Evolutionary conservation across 2,329 filamentous ascomycete species (phyloP).

Genomic region (Trichoderma sp.): DNA sequence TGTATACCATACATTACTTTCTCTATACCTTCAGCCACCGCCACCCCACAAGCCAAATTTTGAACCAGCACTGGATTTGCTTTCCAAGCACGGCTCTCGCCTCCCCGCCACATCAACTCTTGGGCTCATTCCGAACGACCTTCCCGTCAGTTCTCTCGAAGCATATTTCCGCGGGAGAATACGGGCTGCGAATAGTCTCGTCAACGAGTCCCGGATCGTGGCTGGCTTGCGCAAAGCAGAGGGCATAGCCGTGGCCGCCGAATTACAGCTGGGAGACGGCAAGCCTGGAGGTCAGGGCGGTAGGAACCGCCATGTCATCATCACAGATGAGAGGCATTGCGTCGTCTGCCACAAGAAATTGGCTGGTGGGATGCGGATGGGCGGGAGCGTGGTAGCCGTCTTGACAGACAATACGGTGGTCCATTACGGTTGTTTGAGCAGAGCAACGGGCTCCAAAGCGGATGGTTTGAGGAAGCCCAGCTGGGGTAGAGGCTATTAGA

Average conservation of each 20-base stretch:
- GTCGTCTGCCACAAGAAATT: slow-evolving; percentile 91
- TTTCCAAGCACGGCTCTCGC: slow-evolving; percentile 90
- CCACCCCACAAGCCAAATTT: slow-evolving; percentile 69
- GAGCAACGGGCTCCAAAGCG: slow-evolving; percentile 40
- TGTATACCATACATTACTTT: slow-evolving; percentile 88
- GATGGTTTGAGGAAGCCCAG: slow-evolving; percentile 33
- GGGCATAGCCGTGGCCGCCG: slow-evolving; percentile 71
- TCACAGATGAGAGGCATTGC: slow-evolving; percentile 86
- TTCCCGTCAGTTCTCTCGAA: slow-evolving; percentile 76
- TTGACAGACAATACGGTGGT: slow-evolving; percentile 79
- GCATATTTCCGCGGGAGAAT: slow-evolving; percentile 92
- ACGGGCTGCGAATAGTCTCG: slow-evolving; percentile 74
- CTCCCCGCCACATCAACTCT: slow-evolving; percentile 85
- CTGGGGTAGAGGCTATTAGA: slow-evolving; percentile 39
- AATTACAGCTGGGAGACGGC: slow-evolving; percentile 70
- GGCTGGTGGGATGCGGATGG: slow-evolving; percentile 79
- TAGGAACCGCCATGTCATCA: slow-evolving; percentile 65
- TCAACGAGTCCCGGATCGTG: slow-evolving; percentile 78
- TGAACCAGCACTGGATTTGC: slow-evolving; percentile 75
- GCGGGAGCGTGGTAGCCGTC: slow-evolving; percentile 86
- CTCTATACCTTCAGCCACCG: slow-evolving; percentile 82
- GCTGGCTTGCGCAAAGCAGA: slow-evolving; percentile 74
- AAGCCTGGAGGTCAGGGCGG: slow-evolving; percentile 50
- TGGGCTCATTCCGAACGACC: slow-evolving; percentile 74
- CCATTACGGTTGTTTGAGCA: slow-evolving; percentile 73